Conservation (phyloP, 352 stramenopile genomes). For the Globisporangium ultimum region DNA sequence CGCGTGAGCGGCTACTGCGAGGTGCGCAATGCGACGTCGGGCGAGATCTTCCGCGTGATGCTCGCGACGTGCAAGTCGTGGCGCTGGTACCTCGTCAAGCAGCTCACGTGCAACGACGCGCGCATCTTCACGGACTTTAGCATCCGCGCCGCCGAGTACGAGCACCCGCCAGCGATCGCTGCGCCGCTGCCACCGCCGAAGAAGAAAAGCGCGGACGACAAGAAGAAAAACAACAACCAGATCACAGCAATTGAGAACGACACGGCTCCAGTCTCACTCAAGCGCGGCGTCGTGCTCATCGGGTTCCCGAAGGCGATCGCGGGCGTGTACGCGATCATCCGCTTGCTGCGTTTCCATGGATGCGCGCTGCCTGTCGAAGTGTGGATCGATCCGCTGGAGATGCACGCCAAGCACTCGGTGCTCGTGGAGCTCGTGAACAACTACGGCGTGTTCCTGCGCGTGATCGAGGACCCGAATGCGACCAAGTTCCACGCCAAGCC, state of each 20-base stretch:
- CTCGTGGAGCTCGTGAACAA: constrained; percentile 46
- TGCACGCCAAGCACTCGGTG: constrained; percentile 53
- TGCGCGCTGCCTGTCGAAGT: constrained; percentile 50
- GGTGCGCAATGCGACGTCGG: constrained; percentile 59
- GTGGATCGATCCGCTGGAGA: constrained; percentile 53
- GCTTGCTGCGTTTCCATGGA: constrained; percentile 40
- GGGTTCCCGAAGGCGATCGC: constrained; percentile 66
- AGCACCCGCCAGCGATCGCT: constrained; percentile 22
- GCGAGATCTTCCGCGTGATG: constrained; percentile 58
- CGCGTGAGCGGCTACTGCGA: constrained; percentile 66
- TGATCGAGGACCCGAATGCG: constrained; percentile 53
- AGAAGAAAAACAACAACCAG: constrained; percentile 5
- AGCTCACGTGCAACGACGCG: constrained; percentile 59
- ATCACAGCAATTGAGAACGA: background rate
- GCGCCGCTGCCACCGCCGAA: constrained; percentile 5
- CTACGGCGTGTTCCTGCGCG: constrained; percentile 54
- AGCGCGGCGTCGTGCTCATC: constrained; percentile 65
- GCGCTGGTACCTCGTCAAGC: constrained; percentile 49
- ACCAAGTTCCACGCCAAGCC: constrained; percentile 78
- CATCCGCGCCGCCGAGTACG: constrained; percentile 38
- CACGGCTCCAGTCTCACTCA: constrained; percentile 5
- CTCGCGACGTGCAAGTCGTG: constrained; percentile 69
- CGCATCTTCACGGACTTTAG: constrained; percentile 69
- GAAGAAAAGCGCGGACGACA: background rate
- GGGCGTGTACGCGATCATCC: constrained; percentile 67